Evolutionary conservation across 768 basidiomycete species (phyloP).

Genomic region (Tulasnella sp.): DNA sequence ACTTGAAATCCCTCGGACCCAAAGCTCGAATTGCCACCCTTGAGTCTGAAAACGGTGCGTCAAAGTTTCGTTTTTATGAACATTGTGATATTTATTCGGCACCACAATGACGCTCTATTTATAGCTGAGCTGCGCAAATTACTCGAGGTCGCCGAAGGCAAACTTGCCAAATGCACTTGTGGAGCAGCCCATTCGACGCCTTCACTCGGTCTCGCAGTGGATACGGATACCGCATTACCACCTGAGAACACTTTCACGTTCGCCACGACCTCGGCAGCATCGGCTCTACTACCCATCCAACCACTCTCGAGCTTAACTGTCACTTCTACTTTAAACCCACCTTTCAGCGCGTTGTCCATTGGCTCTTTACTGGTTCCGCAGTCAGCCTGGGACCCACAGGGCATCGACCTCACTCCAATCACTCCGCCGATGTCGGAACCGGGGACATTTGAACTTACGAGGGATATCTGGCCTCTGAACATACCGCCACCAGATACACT

Average conservation of each 20-base stretch:
- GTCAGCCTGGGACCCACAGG: background rate
- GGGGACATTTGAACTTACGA: background rate
- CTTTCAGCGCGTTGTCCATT: background rate
- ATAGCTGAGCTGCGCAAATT: constrained; percentile 19
- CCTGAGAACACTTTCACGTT: background rate
- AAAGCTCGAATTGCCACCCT: constrained; percentile 27
- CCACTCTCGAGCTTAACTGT: background rate
- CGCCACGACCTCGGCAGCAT: background rate
- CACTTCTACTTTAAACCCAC: background rate
- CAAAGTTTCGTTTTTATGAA: too few species aligned
- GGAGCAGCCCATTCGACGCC: background rate
- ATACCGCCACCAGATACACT: constrained; percentile 32
- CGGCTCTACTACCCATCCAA: background rate
- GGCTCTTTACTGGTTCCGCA: background rate
- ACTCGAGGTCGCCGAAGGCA: background rate
- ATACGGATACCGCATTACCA: background rate
- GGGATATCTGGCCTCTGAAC: constrained; percentile 25
- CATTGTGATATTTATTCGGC: background rate
- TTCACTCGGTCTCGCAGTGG: background rate
- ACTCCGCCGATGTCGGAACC: background rate
- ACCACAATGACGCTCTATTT: background rate
- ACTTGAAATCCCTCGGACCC: background rate
- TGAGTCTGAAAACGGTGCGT: background rate
- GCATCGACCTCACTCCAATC: background rate
- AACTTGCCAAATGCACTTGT: constrained; percentile 20